These are phyloP conservation scores for Colletotrichum orchidophilum DNA, from an alignment of 2,329 filamentous ascomycete species.

Conservation along the genomic window DNA sequence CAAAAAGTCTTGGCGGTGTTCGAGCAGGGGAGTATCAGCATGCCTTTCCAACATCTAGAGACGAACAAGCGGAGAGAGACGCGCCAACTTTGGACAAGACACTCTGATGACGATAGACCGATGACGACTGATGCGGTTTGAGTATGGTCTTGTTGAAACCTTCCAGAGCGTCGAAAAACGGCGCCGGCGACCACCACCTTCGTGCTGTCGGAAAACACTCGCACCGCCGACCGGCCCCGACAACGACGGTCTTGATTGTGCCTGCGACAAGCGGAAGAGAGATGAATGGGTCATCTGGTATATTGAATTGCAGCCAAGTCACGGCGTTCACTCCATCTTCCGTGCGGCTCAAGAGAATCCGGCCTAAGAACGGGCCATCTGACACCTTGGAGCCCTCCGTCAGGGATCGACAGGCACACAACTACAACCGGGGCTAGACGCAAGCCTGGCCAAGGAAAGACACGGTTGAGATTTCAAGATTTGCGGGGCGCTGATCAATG, in stretches of 20 bases:
- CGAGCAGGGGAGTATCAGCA: neutral
- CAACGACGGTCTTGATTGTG: neutral
- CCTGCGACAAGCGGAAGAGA: neutral
- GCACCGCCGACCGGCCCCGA: neutral
- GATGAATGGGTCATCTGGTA: neutral
- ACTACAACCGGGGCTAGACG: neutral
- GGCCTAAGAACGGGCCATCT: neutral
- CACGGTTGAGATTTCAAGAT: neutral
- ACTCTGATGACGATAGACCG: neutral
- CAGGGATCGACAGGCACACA: neutral
- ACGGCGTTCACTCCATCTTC: neutral
- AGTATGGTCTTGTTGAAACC: neutral
- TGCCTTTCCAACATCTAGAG: neutral
- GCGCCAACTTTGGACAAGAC: neutral
- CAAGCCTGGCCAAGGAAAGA: neutral
- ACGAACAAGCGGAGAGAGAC: neutral
- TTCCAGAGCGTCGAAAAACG: neutral
- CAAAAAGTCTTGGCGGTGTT: conserved; percentile 5
- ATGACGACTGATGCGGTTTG: neutral
- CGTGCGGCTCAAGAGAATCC: neutral
- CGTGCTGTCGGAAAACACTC: neutral
- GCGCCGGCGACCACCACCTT: neutral
- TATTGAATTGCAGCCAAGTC: neutral
- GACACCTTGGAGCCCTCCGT: neutral
- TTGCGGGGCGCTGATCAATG: neutral